These are phyloP conservation scores for Circinella minor DNA, from an alignment of 371 early-diverging fungal species.

Conservation along the genomic window DNA sequence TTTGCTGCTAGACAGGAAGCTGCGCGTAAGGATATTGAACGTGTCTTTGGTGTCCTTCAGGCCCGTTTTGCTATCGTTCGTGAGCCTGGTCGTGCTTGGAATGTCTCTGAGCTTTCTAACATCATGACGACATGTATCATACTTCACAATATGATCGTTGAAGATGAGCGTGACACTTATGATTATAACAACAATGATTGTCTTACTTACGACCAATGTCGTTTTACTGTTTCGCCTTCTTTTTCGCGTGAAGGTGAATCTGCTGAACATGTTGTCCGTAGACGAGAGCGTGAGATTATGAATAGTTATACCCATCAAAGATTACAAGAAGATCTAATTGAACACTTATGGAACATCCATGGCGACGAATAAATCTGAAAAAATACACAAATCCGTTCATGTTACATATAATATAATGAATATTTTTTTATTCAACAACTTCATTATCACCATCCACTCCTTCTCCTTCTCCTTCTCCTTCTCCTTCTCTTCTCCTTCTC, in stretches of 20 bases:
- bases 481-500: no score
- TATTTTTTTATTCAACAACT: no score
- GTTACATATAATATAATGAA: no score
- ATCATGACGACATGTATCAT: constrained; percentile 1
- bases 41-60: constrained; percentile 5
- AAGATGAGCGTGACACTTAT: background rate
- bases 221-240: background rate
- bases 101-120: background rate
- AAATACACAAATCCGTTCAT: no score
- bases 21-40: constrained; percentile 4
- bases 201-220: background rate
- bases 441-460: no score
- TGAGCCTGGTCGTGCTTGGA: constrained; percentile 8
- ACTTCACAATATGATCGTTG: constrained; percentile 10
- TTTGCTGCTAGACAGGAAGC: background rate
- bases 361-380: background rate
- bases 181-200: background rate
- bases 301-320: background rate
- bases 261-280: background rate
- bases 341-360: background rate
- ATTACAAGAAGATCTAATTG: background rate
- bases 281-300: background rate
- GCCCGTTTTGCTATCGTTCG: background rate
- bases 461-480: no score
- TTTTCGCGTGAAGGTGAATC: background rate